These are phyloP conservation scores for Blastocystis sp. DNA, from an alignment of 352 stramenopile genomes.

Conservation along the genomic window DNA sequence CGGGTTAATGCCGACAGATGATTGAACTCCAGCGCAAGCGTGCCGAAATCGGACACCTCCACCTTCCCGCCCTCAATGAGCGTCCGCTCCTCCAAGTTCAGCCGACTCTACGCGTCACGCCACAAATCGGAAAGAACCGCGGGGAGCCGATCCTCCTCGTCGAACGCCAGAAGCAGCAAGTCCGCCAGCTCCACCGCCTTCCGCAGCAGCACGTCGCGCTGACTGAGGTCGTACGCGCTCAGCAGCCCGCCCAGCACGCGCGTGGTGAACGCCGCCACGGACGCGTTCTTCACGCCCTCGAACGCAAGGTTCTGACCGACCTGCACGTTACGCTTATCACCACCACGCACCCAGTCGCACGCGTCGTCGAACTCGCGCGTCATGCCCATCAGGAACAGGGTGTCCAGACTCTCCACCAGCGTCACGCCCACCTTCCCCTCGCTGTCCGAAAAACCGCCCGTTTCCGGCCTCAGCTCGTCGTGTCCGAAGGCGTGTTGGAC, in stretches of 20 bases:
- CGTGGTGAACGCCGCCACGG: slow-evolving; percentile 95
- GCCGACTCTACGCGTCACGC: neutral
- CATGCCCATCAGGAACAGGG: slow-evolving; percentile 81
- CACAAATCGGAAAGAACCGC: neutral
- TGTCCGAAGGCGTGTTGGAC: slow-evolving; percentile 33
- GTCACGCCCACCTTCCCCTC: slow-evolving; percentile 78
- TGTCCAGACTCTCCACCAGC: slow-evolving; percentile 83
- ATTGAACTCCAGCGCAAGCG: slow-evolving; percentile 83
- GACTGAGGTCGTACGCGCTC: slow-evolving; percentile 89
- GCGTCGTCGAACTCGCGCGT: slow-evolving; percentile 82
- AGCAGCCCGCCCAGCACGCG: slow-evolving; percentile 92
- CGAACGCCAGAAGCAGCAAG: slow-evolving; percentile 20
- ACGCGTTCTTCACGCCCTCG: slow-evolving; percentile 87
- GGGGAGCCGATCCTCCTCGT: neutral
- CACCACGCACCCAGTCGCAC: slow-evolving; percentile 77
- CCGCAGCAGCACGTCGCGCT: neutral
- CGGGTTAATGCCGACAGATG: slow-evolving; percentile 83
- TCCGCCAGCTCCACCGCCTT: slow-evolving; percentile 63
- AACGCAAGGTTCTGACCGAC: slow-evolving; percentile 76
- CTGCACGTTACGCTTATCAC: neutral
- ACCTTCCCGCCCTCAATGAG: slow-evolving; percentile 12
- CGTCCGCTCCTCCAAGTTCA: neutral
- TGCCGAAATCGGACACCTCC: slow-evolving; percentile 82
- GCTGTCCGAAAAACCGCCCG: slow-evolving; percentile 40
- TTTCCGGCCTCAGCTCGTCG: slow-evolving; percentile 64